Conservation (phyloP, 108 stramenopile genomes). For the Schizochytrium sp. region DNA sequence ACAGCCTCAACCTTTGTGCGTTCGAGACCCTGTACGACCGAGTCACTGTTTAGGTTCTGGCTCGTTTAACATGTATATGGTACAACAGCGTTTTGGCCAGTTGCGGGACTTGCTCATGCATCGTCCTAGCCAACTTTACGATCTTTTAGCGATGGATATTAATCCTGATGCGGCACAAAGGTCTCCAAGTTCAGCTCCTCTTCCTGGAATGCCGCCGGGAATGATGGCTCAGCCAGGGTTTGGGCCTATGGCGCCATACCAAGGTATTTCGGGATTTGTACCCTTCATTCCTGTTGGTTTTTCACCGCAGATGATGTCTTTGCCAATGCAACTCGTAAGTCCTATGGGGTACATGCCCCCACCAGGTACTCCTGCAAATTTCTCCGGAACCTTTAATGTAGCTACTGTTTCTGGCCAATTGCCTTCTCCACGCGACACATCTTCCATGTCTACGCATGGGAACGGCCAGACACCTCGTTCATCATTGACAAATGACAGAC, state of each 20-base stretch:
- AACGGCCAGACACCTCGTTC: too few species aligned
- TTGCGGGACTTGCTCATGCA: constrained; percentile 20
- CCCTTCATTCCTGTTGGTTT: constrained; percentile 36
- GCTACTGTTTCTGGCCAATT: too few species aligned
- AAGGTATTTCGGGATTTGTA: neutral
- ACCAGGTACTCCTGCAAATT: too few species aligned
- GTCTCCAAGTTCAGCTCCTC: neutral
- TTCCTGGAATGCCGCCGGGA: neutral
- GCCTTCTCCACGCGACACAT: too few species aligned
- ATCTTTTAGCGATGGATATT: neutral
- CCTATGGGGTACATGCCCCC: constrained; percentile 24
- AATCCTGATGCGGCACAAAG: neutral
- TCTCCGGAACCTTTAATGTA: too few species aligned
- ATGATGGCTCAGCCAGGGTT: neutral
- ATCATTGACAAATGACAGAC: too few species aligned
- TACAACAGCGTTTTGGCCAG: constrained; percentile 37
- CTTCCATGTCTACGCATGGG: too few species aligned
- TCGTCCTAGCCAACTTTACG: constrained; percentile 15
- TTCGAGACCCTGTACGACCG: neutral
- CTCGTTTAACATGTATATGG: constrained; percentile 42
- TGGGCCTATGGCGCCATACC: constrained; percentile 27
- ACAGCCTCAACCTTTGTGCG: neutral
- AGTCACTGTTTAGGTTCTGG: constrained; percentile 24
- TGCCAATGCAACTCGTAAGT: neutral
- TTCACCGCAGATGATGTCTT: too few species aligned